Conservation (phyloP, 345 rosid species). For the Camelina neglecta region DNA sequence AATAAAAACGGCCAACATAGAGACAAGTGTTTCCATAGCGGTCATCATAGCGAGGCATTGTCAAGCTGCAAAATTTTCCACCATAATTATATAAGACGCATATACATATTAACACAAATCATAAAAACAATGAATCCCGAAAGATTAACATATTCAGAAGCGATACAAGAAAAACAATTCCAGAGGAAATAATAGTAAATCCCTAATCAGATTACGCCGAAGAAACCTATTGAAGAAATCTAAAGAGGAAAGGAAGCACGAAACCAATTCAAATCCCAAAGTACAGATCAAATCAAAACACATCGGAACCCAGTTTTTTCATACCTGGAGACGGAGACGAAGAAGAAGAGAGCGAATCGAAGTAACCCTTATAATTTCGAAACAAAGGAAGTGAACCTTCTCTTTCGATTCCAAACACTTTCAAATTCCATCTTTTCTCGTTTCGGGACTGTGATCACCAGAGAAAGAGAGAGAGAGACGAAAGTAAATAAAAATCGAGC, state of each 20-base stretch:
- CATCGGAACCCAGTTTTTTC: neutral
- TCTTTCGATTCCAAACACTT: too few relatives aligned
- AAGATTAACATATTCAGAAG: neutral
- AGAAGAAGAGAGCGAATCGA: too few relatives aligned
- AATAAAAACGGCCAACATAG: too few relatives aligned
- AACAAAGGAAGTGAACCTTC: too few relatives aligned
- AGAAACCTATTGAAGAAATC: neutral
- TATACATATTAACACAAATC: neutral
- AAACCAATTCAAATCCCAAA: conserved; percentile 14
- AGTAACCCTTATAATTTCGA: too few relatives aligned
- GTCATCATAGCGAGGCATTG: conserved; percentile 27
- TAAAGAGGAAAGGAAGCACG: neutral
- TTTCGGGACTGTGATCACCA: too few relatives aligned
- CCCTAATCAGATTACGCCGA: neutral
- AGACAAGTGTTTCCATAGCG: too few relatives aligned
- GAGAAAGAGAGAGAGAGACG: too few relatives aligned
- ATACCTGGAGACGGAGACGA: conserved; percentile 17
- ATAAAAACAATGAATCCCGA: neutral
- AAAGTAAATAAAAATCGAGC: too few relatives aligned
- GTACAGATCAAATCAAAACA: neutral
- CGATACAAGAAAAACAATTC: neutral
- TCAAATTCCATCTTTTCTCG: too few relatives aligned
- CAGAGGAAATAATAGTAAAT: neutral
- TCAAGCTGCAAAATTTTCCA: conserved; percentile 30
- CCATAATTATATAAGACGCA: neutral